Evolutionary conservation across 2,329 filamentous ascomycete genomes (phyloP), one percentile per base, ranked within the genome.

Genomic region (Chaetoscypha palmicola): DNA sequence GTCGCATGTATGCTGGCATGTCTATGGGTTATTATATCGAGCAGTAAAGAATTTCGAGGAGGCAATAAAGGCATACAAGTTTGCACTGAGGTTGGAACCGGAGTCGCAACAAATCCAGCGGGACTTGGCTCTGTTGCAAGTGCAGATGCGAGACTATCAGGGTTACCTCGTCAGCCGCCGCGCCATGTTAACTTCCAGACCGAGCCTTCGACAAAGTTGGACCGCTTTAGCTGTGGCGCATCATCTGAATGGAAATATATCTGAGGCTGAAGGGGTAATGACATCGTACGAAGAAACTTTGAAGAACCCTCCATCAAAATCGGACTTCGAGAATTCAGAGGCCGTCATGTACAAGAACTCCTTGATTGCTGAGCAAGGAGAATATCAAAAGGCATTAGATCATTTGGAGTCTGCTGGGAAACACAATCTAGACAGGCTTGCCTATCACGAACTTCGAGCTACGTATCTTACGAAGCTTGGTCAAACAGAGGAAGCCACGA

Each of bases 1-100:
- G 71, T 96, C 90, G 59, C 91, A 97, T 68, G 90, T 98, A 59
- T 97, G 90, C 73, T 98, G 92, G 92, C 94, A 98, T 67, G 92
- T 98, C 49, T 98, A 97, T 65, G 92, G 94, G 23, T 69, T 98
- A 55, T 76, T 98, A 39, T 97, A 94, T 68, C 83, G 91, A 40
- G 83, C 87, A 38, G 84, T 86, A 62, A 97, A 97, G 75, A 97
- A 98, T 68, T 97, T 94, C 58, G 92, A 97, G 65, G 92, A 97
- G 69, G 91, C 94, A 8, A 96, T 96, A 70, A 97, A 97, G 73
- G 94, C 92, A 46, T 98, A 98, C 73, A 94, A 94, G 64, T 95
- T 94, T 66, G 92, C 92, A 12, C 71, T 98, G 57, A 82, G 80
- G 62, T 77, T 97, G 48, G 92, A 98, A 61, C 91, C 94, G n/a